These are phyloP conservation scores for Neonectria faginata DNA, from an alignment of 2,329 filamentous ascomycete species.

Conservation along the genomic window DNA sequence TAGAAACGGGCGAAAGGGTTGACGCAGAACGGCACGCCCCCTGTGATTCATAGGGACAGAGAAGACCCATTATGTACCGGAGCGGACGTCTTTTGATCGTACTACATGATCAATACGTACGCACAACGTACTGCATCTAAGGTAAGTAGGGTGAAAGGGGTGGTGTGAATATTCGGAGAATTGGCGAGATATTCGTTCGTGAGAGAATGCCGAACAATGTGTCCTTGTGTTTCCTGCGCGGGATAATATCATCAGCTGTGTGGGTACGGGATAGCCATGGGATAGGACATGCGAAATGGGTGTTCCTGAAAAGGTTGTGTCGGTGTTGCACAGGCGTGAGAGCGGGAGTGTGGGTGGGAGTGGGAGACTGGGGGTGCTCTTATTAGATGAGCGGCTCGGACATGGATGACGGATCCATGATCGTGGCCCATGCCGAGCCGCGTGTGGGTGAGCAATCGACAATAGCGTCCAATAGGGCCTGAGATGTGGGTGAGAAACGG, in stretches of 20 bases:
- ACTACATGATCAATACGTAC: neutral
- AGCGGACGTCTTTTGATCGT: neutral
- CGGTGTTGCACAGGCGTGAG: conserved; percentile 9
- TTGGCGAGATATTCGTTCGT: too few species aligned
- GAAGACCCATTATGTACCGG: neutral
- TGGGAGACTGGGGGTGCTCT: neutral
- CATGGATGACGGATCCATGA: neutral
- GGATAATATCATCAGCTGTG: conserved; percentile 2
- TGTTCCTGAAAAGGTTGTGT: conserved; percentile 14
- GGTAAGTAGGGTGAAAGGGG: neutral
- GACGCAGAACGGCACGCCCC: neutral
- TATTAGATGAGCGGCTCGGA: conserved; percentile 4
- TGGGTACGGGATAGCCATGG: conserved; percentile 8
- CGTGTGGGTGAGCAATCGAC: conserved; percentile 14
- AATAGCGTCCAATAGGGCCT: neutral
- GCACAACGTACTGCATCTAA: neutral
- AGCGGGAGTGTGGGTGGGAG: conserved; percentile 11
- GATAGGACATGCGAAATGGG: conserved; percentile 2
- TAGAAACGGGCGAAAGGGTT: neutral
- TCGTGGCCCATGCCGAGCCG: conserved; percentile 9
- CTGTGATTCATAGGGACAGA: conserved; percentile 2
- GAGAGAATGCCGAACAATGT: neutral
- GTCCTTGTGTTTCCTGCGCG: conserved; percentile 8
- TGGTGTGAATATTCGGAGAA: neutral
- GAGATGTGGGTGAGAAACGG: conserved; percentile 12